Percentiles rank a stretch among this genome's conserved stretches.
Evolutionary conservation across 768 basidiomycete species (phyloP).

Genomic region (Chlorophyllum brunneum): DNA sequence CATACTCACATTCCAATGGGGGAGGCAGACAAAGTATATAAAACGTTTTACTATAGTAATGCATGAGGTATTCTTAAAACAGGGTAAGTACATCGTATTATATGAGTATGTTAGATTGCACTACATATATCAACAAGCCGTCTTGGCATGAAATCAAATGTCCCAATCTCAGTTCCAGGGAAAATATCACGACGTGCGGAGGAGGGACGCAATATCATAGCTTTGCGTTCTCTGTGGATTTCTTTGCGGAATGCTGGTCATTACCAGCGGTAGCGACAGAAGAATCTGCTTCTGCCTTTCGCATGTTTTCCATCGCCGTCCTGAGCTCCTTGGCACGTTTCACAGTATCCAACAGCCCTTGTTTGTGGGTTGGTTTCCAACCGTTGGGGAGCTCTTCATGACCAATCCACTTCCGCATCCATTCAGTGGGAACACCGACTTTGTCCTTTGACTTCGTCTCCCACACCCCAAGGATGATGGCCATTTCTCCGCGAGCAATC

Average conservation of each 20-base stretch:
- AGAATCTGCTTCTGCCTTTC: constrained; percentile 17
- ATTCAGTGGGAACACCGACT: constrained; percentile 41
- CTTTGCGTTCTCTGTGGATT: neutral
- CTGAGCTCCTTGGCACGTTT: constrained; percentile 28
- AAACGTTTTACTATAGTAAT: no score
- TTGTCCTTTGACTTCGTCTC: constrained; percentile 32
- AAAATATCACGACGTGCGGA: no score
- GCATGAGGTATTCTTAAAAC: no score
- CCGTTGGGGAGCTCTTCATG: constrained; percentile 48
- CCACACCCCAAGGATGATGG: constrained; percentile 58
- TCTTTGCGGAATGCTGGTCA: no score
- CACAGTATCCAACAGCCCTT: constrained; percentile 33
- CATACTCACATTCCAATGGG: no score
- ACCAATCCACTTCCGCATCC: constrained; percentile 46
- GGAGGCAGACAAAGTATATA: no score
- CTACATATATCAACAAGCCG: no score
- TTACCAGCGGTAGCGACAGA: neutral
- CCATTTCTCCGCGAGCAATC: constrained; percentile 68
- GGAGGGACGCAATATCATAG: no score
- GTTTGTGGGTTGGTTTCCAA: constrained; percentile 35
- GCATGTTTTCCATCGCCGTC: constrained; percentile 22
- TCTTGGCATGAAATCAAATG: no score
- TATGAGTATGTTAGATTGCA: no score
- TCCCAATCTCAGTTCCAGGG: no score
- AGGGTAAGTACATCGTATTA: no score